Evolutionary conservation across 2,329 filamentous ascomycete genomes (phyloP), one percentile per base, ranked within the genome.

Genomic region (Fusarium sp.): DNA sequence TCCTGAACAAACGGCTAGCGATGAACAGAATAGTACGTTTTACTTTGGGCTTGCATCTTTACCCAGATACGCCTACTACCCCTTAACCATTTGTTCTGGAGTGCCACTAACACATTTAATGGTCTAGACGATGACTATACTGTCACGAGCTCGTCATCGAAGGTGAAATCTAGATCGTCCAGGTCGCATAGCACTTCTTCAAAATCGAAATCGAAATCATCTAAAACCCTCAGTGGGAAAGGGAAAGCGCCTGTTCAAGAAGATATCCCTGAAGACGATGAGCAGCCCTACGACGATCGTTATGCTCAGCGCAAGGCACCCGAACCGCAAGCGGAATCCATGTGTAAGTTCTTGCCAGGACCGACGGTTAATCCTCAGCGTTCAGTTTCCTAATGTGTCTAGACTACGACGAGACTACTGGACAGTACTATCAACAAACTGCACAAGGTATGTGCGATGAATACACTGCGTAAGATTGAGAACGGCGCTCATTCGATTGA

Each of bases 1-100:
- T 18, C 59, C 72, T 38, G 57, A 67, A 18, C 54, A 70, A 57
- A 28, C 54, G 6, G 50, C 52, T 18, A 51, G 57, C 31, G 67
- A 70, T 36, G 67, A 72, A 30, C 49, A 57, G 12, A 66, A 70
- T 41, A 57, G 74, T 76, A 75, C 33, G 74, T 65, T 30, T 52
- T 34, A 16, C 26, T 28, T 36, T 34, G 11, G 15, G 20, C 18
- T 30, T 13, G 30, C 8, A 33, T 15, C 15, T n/a, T 41, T 13
- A 30, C 7, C 7, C 9, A 15, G 36, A 41, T 31, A n/a, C 12
- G 26, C 12, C n/a, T 12, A 36, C 33, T 20, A 33, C 12, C 28
- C 30, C 23, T 20, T 12, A 4, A 23, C 16, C 20, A 18, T 11
- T 34, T 15, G 8, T 15, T n/a, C 30, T 36, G 1, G 34, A 33